phyloP scores from a whole-genome alignment of 345 rosid species.

The Salix udensis region DNA sequence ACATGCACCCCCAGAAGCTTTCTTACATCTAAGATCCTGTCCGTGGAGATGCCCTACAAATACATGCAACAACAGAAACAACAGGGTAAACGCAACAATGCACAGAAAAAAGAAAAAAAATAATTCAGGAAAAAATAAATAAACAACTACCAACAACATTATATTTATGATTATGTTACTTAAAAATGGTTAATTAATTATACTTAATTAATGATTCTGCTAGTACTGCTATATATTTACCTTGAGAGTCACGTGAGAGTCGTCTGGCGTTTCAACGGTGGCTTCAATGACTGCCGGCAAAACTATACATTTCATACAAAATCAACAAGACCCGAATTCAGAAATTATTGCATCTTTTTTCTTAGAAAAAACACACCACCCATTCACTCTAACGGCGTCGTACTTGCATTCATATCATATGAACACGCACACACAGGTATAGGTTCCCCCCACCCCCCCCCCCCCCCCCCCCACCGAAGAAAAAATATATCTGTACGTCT shows the following conservation, averaged over 20 bases:
- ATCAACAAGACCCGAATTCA: background rate
- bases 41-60: slow-evolving; percentile 31
- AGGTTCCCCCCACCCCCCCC: too few species aligned
- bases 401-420: background rate
- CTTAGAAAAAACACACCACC: background rate
- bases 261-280: slow-evolving; percentile 26
- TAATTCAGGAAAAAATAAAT: background rate
- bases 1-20: slow-evolving; percentile 28
- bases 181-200: too few species aligned
- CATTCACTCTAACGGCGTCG: background rate
- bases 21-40: slow-evolving; percentile 33
- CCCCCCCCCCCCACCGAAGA: too few species aligned
- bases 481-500: background rate
- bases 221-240: background rate
- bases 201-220: too few species aligned
- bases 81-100: too few species aligned
- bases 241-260: slow-evolving; percentile 28
- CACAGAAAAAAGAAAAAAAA: background rate
- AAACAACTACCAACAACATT: background rate
- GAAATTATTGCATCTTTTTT: background rate
- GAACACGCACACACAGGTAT: background rate
- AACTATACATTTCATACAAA: slow-evolving; percentile 13
- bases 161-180: background rate
- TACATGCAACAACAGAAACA: background rate
- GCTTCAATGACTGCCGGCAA: slow-evolving; percentile 26